Base-by-base conservation (phyloP, 257 asterid genomes). In the Voacanga thouarsii region DNA sequence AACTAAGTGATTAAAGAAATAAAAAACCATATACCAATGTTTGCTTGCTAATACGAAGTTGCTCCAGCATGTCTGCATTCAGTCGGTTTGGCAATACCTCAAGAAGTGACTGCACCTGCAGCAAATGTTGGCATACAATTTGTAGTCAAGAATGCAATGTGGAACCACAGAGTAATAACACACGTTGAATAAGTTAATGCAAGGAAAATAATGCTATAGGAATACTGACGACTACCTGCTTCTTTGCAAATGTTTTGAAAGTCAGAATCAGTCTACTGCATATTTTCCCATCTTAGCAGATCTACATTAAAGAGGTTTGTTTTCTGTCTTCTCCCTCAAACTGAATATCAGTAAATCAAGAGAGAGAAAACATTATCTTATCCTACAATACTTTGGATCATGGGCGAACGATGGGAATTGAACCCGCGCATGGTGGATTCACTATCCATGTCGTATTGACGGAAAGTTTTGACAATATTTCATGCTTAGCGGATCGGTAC, bases 41-140 rank as follows among this genome's bases (percentile, higher is more conserved):
- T 83, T 96, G 99, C 83, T 96, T 96, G 97, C 96, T 93, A 80
- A 87, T 92, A 60, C 99, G 93, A 64, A 96, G 98, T 84, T 96
- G 91, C 90, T 93, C 99, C 86, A 96, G 82, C 80, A 96, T 86
- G 83, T 90, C 92, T 72, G 89, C 98, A 6, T 97, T 96, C 87
- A 96, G 85, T 76, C 97, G 89, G 82, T 93, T 96, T 41, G 99
- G 98, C 77, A 96, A 92, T 81, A 93, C 97, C 92, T 92, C 99
- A 61, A 96, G 91, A 82, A 96, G 90, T 84, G 89, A 86, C 90
- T 88, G 93, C 74, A 96, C 93, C 99, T 96, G 89, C 82, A 90
- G 75, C 73, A 81, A 73, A 80, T n/a, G 75, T 77, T 33, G 66
- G 60, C 75, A 45, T 18, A 15, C 24, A 75, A 51, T 55, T 45